Conservation (phyloP, 257 asterid species). For the Handroanthus guayacan region DNA sequence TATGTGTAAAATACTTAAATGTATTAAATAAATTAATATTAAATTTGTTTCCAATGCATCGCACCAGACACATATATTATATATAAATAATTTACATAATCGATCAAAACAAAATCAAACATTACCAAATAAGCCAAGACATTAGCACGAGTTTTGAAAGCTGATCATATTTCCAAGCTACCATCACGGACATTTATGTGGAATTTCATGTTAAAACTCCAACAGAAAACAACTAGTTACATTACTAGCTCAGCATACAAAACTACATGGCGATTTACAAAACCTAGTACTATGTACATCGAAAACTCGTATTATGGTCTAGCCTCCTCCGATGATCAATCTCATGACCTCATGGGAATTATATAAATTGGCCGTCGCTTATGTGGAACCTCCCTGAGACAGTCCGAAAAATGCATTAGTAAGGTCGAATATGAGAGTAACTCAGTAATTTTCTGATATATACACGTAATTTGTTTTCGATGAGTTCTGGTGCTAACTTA, state of each 20-base stretch:
- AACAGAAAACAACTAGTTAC: slow-evolving; percentile 14
- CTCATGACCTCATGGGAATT: slow-evolving; percentile 18
- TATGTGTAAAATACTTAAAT: too few relatives aligned
- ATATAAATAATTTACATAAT: too few relatives aligned
- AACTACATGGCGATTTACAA: not conserved
- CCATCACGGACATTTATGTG: not conserved
- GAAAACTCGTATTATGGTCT: not conserved
- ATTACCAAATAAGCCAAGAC: too few relatives aligned
- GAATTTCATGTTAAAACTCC: slow-evolving; percentile 16
- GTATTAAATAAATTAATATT: too few relatives aligned
- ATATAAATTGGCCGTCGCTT: slow-evolving; percentile 43
- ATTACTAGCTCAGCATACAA: slow-evolving; percentile 4
- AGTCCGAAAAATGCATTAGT: not conserved
- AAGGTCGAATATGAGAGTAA: too few relatives aligned
- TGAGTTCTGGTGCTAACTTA: too few relatives aligned
- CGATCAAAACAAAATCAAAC: too few relatives aligned
- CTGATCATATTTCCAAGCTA: not conserved
- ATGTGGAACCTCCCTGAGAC: slow-evolving; percentile 48
- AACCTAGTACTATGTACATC: not conserved
- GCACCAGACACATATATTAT: too few relatives aligned
- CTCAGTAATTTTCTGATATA: too few relatives aligned
- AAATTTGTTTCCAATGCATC: too few relatives aligned
- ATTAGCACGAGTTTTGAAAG: too few relatives aligned
- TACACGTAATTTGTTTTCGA: too few relatives aligned
- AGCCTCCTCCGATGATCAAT: not conserved